A percentile compares a stretch with the other conserved stretches of the same genome.
Conservation (phyloP, 1,284 basidiomycete species). For the Heliocybe sulcata region DNA sequence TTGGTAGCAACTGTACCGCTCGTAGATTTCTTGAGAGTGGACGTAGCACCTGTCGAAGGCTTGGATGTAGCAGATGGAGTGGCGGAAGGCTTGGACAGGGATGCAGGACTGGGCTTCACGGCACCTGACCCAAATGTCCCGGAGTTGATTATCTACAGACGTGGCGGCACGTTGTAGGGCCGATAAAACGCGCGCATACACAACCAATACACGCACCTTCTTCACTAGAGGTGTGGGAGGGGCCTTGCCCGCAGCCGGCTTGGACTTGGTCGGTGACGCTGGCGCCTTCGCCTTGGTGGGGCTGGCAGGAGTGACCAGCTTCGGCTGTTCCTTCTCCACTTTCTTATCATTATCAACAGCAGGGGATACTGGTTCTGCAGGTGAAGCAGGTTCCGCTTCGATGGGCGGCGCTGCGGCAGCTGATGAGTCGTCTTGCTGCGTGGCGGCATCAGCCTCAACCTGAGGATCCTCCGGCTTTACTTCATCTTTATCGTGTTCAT, state of each 20-base stretch:
- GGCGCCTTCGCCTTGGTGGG: conserved; percentile 18
- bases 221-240: conserved; percentile 51
- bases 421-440: conserved; percentile 7
- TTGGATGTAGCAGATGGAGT: conserved; percentile 14
- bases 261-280: conserved; percentile 21
- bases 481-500: conserved; percentile 8
- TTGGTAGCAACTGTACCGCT: conserved; percentile 9
- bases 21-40: conserved; percentile 15
- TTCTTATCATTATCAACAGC: conserved; percentile 4
- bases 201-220: conserved; percentile 41
- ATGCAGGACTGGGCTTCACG: conserved; percentile 39
- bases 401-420: conserved; percentile 8
- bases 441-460: conserved; percentile 4
- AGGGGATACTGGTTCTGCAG: too few relatives aligned
- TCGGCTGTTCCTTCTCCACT: conserved; percentile 4
- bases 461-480: conserved; percentile 10
- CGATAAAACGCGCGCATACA: neutral
- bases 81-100: conserved; percentile 29
- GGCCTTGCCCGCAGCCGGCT: conserved; percentile 27
- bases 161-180: neutral
- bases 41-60: conserved; percentile 12
- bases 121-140: conserved; percentile 59
- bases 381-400: neutral
- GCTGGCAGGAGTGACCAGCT: conserved; percentile 8
- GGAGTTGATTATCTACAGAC: conserved; percentile 51